Percentiles rank a stretch among this genome's conserved stretches.
Conservation (phyloP, 2,329 filamentous ascomycete genomes). For the Sporothrix schenckii region DNA sequence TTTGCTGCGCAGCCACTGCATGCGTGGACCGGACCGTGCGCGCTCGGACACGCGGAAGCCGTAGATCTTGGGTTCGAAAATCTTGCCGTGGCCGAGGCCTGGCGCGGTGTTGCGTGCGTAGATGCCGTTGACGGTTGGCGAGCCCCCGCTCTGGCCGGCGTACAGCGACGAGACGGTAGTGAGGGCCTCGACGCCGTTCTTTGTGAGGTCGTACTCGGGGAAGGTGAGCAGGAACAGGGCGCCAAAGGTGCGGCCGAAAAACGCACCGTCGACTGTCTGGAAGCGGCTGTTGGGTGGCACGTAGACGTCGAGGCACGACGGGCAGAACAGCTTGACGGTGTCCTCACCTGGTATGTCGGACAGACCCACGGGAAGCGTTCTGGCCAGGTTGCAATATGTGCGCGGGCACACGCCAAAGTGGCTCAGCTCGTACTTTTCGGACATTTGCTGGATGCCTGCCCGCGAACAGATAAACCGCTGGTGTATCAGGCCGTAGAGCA, state of each 20-base stretch:
- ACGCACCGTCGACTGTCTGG: conserved; percentile 95
- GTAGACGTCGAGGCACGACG: conserved; percentile 94
- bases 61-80: conserved; percentile 96
- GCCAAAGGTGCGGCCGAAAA: conserved; percentile 97
- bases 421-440: conserved; percentile 95
- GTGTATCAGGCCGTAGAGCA: conserved; percentile 97
- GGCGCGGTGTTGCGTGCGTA: conserved; percentile 85
- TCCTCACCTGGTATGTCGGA: conserved; percentile 95
- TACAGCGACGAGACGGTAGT: conserved; percentile 40
- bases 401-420: conserved; percentile 97
- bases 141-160: conserved; percentile 29
- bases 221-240: conserved; percentile 98
- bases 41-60: conserved; percentile 93
- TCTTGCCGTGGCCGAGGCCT: conserved; percentile 76
- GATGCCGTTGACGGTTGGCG: conserved; percentile 75
- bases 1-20: conserved; percentile 93
- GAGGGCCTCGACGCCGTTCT: conserved; percentile 66
- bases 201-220: conserved; percentile 87
- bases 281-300: conserved; percentile 96
- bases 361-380: conserved; percentile 88
- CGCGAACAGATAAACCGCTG: conserved; percentile 97
- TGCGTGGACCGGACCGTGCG: conserved; percentile 84
- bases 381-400: conserved; percentile 85
- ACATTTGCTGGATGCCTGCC: conserved; percentile 97
- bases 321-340: conserved; percentile 98